These are phyloP conservation scores for Graphium sp. DNA, from an alignment of 2,329 filamentous ascomycete species.

Conservation along the genomic window DNA sequence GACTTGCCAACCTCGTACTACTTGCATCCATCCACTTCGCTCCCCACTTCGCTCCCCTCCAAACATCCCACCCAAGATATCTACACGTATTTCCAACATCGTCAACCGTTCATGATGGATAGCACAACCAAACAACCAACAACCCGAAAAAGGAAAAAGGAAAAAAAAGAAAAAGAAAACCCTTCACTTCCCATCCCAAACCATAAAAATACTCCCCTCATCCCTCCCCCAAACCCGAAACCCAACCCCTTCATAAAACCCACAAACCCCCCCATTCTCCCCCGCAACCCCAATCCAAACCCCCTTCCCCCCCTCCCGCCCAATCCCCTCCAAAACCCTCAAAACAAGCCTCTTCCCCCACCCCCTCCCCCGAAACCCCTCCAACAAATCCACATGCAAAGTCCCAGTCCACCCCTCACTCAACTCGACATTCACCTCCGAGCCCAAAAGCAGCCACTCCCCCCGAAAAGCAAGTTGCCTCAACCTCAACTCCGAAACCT, in stretches of 20 bases:
- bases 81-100: too few relatives aligned
- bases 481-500: slow-evolving; percentile 8
- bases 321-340: slow-evolving; percentile 15
- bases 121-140: slow-evolving; percentile 1
- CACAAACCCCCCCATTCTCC: slow-evolving; percentile 28
- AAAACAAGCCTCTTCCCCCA: slow-evolving; percentile 26
- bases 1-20: too few relatives aligned
- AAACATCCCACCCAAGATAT: too few relatives aligned
- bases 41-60: too few relatives aligned
- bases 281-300: slow-evolving; percentile 24
- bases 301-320: slow-evolving; percentile 14
- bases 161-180: slow-evolving; percentile 2
- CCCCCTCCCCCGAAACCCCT: slow-evolving; percentile 20
- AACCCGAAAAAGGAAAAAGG: slow-evolving; percentile 1
- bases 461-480: slow-evolving; percentile 18
- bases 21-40: too few relatives aligned
- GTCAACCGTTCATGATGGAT: slow-evolving; percentile 1
- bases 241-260: slow-evolving; percentile 28
- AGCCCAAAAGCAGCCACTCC: slow-evolving; percentile 19
- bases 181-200: slow-evolving; percentile 15
- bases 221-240: slow-evolving; percentile 20
- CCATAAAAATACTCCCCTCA: slow-evolving; percentile 22
- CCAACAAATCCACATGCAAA: slow-evolving; percentile 31
- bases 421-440: slow-evolving; percentile 16
- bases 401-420: slow-evolving; percentile 19